Conservation (phyloP, 768 basidiomycete species). For the Phanerochaete sordida region DNA sequence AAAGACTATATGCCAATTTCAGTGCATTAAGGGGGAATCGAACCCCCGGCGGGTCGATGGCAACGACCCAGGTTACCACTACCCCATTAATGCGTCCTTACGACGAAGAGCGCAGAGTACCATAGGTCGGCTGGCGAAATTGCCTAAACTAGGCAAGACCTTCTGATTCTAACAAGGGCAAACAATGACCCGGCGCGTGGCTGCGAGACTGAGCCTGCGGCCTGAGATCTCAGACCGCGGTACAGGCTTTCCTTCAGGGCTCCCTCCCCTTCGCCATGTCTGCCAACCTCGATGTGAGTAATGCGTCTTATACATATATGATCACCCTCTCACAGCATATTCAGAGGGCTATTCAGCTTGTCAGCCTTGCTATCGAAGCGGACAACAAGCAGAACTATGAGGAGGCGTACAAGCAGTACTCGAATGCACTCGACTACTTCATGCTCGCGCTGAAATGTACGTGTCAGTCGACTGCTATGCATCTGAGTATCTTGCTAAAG, state of each 20-base stretch:
- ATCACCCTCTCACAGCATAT: neutral
- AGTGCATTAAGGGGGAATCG: slow-evolving; percentile 87
- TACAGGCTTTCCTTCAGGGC: neutral
- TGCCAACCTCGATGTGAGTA: slow-evolving; percentile 5
- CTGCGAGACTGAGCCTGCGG: neutral
- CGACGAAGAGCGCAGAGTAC: neutral
- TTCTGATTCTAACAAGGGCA: slow-evolving; percentile 6
- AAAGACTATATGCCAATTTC: too few species aligned
- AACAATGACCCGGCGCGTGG: neutral
- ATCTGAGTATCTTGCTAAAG: neutral
- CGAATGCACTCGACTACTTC: slow-evolving; percentile 96
- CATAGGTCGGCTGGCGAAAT: neutral
- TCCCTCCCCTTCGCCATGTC: neutral
- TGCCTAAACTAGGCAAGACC: neutral
- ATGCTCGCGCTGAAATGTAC: slow-evolving; percentile 94
- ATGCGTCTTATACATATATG: slow-evolving; percentile 12
- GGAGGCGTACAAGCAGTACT: slow-evolving; percentile 92
- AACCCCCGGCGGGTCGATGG: slow-evolving; percentile 79
- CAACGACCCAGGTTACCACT: slow-evolving; percentile 14
- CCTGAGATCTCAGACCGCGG: neutral
- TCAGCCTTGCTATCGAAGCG: slow-evolving; percentile 89
- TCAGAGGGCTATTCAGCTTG: slow-evolving; percentile 84
- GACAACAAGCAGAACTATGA: slow-evolving; percentile 91
- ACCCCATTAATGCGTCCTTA: slow-evolving; percentile 11
- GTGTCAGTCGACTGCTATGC: slow-evolving; percentile 20